Evolutionary conservation across 106 monocot species (phyloP).

Genomic region (Gastrodia elata): DNA sequence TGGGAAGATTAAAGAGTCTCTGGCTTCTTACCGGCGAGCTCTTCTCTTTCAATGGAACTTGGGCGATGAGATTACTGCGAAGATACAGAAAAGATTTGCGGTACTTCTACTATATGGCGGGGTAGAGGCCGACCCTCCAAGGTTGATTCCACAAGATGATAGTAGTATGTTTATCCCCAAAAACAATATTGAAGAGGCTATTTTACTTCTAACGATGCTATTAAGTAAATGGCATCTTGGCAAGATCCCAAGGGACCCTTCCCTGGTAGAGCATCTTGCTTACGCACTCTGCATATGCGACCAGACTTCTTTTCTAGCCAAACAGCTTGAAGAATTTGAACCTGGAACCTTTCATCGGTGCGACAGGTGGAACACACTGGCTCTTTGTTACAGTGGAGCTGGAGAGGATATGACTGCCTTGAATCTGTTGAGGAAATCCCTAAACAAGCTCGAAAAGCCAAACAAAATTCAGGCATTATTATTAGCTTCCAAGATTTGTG

Average conservation of each 20-base stretch:
- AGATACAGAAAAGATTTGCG: conserved; percentile 84
- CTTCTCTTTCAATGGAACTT: conserved; percentile 86
- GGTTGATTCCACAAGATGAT: conserved; percentile 66
- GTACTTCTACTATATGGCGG: conserved; percentile 69
- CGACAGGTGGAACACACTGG: conserved; percentile 79
- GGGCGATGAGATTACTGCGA: conserved; percentile 55
- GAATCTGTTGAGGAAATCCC: conserved; percentile 63
- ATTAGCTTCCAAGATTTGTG: conserved; percentile 81
- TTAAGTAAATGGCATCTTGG: conserved; percentile 79
- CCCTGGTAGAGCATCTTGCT: conserved; percentile 77
- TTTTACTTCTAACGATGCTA: conserved; percentile 74
- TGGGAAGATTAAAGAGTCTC: conserved; percentile 50
- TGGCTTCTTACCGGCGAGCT: conserved; percentile 60
- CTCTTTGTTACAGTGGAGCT: conserved; percentile 61
- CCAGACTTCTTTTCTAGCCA: conserved; percentile 65
- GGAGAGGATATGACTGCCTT: conserved; percentile 52
- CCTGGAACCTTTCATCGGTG: conserved; percentile 72
- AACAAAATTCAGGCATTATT: conserved; percentile 54
- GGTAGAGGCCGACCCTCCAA: conserved; percentile 53
- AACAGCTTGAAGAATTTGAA: conserved; percentile 68
- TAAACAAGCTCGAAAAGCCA: conserved; percentile 71
- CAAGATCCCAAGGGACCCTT: conserved; percentile 76
- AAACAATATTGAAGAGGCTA: conserved; percentile 85
- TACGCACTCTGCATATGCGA: conserved; percentile 79
- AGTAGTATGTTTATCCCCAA: conserved; percentile 72